A percentile compares a stretch with the other conserved stretches of the same genome.
Conservation (phyloP, 2,329 filamentous ascomycete species). For the Cercospora citrullina region DNA sequence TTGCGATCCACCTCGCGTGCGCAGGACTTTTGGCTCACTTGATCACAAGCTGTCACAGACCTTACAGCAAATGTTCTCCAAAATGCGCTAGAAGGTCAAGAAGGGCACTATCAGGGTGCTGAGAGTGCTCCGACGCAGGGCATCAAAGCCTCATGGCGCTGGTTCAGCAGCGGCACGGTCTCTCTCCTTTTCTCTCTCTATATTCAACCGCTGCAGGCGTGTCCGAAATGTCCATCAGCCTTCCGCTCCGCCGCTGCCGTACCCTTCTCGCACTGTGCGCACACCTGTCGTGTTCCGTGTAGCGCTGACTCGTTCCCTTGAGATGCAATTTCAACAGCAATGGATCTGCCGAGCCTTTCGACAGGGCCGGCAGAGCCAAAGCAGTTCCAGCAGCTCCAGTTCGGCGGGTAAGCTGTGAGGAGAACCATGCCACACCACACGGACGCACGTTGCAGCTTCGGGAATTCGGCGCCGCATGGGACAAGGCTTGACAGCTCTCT, state of each 20-base stretch:
- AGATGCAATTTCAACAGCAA: not conserved
- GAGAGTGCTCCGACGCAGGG: not conserved
- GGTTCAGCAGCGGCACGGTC: not conserved
- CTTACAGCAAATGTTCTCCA: not conserved
- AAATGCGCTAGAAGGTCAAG: not conserved
- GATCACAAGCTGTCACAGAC: not conserved
- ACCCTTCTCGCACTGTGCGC: not conserved
- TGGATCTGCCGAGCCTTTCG: not conserved
- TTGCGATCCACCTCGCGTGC: constrained; percentile 8
- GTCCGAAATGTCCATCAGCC: constrained; percentile 1
- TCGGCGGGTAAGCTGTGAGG: constrained; percentile 11
- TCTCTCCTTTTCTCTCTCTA: not conserved
- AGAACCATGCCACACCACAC: constrained; percentile 12
- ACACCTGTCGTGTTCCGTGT: not conserved
- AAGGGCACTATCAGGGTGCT: constrained; percentile 1
- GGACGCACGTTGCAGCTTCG: constrained; percentile 4
- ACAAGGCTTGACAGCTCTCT: not conserved
- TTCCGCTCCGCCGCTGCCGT: constrained; percentile 4
- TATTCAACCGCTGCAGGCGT: not conserved
- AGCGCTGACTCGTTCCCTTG: not conserved
- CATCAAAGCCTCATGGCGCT: constrained; percentile 1
- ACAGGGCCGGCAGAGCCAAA: not conserved
- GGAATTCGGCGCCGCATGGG: constrained; percentile 6
- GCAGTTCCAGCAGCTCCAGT: constrained; percentile 3
- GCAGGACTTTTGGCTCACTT: not conserved